phyloP scores from a whole-genome alignment of 1,284 basidiomycete species.

The Tylopilus microsporus region DNA sequence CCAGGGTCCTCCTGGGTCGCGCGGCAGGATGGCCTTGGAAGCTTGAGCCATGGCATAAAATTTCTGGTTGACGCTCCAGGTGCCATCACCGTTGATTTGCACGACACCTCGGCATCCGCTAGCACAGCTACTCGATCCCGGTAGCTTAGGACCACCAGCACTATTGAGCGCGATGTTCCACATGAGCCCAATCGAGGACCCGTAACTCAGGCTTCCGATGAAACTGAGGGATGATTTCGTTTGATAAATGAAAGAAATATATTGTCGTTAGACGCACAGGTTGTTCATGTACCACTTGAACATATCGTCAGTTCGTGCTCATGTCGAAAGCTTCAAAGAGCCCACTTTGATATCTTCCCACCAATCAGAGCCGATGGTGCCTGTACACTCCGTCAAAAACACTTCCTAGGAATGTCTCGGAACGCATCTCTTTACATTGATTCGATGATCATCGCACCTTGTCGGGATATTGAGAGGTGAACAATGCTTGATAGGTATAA shows the following conservation, averaged over 20 bases:
- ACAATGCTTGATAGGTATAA: conserved; percentile 39
- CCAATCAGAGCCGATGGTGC: conserved; percentile 61
- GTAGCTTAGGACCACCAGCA: conserved; percentile 57
- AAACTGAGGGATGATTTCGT: conserved; percentile 27
- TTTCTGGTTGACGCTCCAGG: conserved; percentile 65
- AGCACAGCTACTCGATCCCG: conserved; percentile 59
- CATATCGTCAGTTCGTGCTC: conserved; percentile 6
- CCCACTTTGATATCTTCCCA: conserved; percentile 71
- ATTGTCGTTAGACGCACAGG: conserved; percentile 40
- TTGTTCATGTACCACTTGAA: conserved; percentile 70
- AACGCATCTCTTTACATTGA: not conserved
- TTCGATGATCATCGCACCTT: conserved; percentile 28
- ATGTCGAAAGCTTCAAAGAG: not conserved
- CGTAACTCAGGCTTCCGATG: conserved; percentile 44
- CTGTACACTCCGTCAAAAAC: conserved; percentile 51
- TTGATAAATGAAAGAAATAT: not conserved
- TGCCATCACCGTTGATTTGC: conserved; percentile 58
- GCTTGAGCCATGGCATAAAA: conserved; percentile 73
- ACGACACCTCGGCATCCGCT: conserved; percentile 63
- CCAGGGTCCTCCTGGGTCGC: conserved; percentile 62
- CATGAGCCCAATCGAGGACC: conserved; percentile 55
- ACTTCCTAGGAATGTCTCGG: conserved; percentile 32
- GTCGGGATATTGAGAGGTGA: conserved; percentile 42
- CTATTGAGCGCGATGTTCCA: conserved; percentile 69
- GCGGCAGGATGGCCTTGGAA: conserved; percentile 66